A percentile compares a stretch with the other conserved stretches of the same genome.
phyloP scores from a whole-genome alignment of 345 rosid species.

The Geranium rotundifolium region DNA sequence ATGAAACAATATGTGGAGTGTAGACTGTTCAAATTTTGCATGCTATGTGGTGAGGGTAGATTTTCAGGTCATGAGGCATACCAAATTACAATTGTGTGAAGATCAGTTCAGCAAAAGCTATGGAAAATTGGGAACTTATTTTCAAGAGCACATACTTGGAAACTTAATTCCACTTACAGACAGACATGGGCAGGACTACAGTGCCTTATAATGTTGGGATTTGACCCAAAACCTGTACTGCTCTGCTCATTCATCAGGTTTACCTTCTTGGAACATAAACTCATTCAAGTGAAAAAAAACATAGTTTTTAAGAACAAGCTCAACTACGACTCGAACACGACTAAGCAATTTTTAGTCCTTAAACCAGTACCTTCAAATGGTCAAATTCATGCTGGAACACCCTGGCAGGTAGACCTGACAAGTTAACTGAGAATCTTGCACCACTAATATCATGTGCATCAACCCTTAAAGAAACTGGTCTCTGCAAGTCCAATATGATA shows the following conservation, averaged over 20 bases:
- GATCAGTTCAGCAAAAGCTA: no score
- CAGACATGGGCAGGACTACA: no score
- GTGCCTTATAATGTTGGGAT: background rate
- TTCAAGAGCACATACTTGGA: background rate
- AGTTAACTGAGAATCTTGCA: constrained; percentile 48
- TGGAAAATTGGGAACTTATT: background rate
- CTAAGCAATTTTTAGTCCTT: background rate
- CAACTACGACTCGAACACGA: background rate
- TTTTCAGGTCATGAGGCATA: background rate
- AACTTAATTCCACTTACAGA: background rate
- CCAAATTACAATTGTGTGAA: background rate
- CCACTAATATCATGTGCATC: constrained; percentile 80
- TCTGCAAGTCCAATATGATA: constrained; percentile 31
- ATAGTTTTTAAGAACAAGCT: background rate
- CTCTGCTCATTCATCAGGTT: background rate
- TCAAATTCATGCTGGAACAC: constrained; percentile 96
- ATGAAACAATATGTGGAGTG: background rate
- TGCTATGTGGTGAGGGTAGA: background rate
- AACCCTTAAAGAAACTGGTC: constrained; percentile 81
- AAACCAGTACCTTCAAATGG: constrained; percentile 56
- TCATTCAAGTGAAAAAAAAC: background rate
- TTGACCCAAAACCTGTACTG: no score
- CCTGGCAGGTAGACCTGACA: constrained; percentile 76
- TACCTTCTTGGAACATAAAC: no score
- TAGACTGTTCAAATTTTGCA: background rate